A percentile compares a stretch with the other conserved stretches of the same genome.
Evolutionary conservation across 768 basidiomycete species (phyloP).

Genomic region (Macrocybe gigantea): DNA sequence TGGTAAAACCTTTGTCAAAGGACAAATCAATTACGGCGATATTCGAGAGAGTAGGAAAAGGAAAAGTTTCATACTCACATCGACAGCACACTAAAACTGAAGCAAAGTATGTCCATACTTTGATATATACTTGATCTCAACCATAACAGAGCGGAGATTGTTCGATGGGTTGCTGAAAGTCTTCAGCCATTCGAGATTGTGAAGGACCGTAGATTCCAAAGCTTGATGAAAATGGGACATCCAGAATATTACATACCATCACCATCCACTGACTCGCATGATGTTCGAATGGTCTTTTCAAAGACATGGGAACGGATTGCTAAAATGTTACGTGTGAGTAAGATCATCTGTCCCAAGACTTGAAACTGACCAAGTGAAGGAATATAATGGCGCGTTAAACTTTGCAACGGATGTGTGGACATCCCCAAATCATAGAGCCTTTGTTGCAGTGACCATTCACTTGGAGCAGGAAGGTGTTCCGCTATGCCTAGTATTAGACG

Average conservation of each 20-base stretch:
- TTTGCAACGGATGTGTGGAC: conserved; percentile 8
- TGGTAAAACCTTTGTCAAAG: background rate
- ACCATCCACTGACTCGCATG: conserved; percentile 17
- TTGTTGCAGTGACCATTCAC: conserved; percentile 5
- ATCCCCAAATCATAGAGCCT: conserved; percentile 6
- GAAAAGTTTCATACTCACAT: conserved; percentile 25
- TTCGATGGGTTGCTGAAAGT: conserved; percentile 14
- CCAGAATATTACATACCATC: conserved; percentile 17
- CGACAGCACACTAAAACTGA: conserved; percentile 18
- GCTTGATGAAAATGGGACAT: conserved; percentile 1
- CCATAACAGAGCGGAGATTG: conserved; percentile 19
- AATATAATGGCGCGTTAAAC: conserved; percentile 6
- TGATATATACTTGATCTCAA: conserved; percentile 2
- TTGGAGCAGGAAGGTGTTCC: background rate
- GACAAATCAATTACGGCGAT: conserved; percentile 17
- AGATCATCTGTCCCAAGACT: background rate
- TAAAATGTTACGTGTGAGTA: conserved; percentile 18
- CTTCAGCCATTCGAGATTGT: conserved; percentile 9
- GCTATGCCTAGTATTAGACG: conserved; percentile 3
- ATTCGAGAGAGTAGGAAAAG: conserved; percentile 21
- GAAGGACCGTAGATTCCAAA: conserved; percentile 8
- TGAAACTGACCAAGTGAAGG: background rate
- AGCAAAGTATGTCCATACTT: conserved; percentile 12
- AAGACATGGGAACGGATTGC: conserved; percentile 12
- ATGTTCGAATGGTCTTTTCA: conserved; percentile 20